Percentiles rank a stretch among this genome's conserved stretches.
phyloP scores from a whole-genome alignment of 495 filamentous ascomycete genomes.

The Acidiella bohemica region DNA sequence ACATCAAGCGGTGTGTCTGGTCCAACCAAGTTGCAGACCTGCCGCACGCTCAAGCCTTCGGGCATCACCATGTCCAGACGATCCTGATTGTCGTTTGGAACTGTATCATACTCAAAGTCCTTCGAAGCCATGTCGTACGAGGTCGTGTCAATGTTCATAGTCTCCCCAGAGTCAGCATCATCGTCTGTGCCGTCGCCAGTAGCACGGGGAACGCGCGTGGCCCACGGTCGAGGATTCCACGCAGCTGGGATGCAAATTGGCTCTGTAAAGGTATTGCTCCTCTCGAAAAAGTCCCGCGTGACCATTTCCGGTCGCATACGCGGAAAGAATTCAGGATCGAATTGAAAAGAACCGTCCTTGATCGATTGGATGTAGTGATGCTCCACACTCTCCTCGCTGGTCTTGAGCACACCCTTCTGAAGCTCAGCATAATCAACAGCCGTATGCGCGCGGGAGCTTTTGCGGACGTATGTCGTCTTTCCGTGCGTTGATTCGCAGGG shows the following conservation, averaged over 20 bases:
- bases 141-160: no score
- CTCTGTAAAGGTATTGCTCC: conserved; percentile 52
- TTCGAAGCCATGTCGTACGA: conserved; percentile 3
- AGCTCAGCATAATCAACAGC: conserved; percentile 66
- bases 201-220: neutral
- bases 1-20: conserved; percentile 53
- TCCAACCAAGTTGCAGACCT: conserved; percentile 54
- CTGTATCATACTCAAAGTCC: conserved; percentile 32
- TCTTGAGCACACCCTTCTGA: conserved; percentile 58
- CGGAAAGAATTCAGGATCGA: conserved; percentile 50
- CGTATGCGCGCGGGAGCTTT: conserved; percentile 47
- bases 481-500: conserved; percentile 47
- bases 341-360: conserved; percentile 51
- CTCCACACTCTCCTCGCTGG: conserved; percentile 52
- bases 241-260: conserved; percentile 57
- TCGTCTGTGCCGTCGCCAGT: neutral
- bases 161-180: neutral
- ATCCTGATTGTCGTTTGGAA: conserved; percentile 50
- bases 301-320: conserved; percentile 56
- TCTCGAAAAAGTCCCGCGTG: conserved; percentile 54
- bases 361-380: conserved; percentile 64
- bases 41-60: conserved; percentile 49
- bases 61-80: conserved; percentile 64
- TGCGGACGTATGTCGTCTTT: conserved; percentile 38
- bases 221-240: conserved; percentile 41